Conservation (phyloP, 148 eudicot species). For the Camellia sinensis region DNA sequence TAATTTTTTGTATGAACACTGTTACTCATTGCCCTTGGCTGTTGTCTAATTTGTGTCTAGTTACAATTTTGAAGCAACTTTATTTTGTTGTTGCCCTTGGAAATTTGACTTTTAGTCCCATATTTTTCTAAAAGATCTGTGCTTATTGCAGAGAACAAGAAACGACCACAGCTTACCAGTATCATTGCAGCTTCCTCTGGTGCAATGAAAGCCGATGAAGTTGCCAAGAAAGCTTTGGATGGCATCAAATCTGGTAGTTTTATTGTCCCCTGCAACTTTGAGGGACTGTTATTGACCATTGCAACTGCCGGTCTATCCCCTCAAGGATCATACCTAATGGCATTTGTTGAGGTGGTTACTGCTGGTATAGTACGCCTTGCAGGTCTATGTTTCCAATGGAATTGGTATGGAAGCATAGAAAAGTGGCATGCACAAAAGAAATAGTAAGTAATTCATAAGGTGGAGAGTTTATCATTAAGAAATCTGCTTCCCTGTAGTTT, state of each 20-base stretch:
- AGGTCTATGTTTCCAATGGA: conserved; percentile 71
- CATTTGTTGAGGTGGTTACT: conserved; percentile 73
- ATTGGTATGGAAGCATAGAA: conserved; percentile 69
- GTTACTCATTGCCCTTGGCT: too few relatives aligned
- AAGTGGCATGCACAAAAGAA: conserved; percentile 58
- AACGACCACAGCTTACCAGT: conserved; percentile 60
- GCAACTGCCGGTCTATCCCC: conserved; percentile 90
- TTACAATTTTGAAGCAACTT: background rate
- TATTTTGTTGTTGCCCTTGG: background rate
- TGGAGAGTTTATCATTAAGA: background rate
- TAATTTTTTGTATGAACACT: too few relatives aligned
- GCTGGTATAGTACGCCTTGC: conserved; percentile 58
- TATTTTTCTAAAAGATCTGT: background rate
- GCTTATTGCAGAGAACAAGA: conserved; percentile 57
- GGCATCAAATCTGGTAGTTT: conserved; percentile 72
- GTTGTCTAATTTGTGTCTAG: too few relatives aligned
- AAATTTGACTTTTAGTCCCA: background rate
- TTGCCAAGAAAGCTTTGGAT: conserved; percentile 65
- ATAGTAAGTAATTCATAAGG: conserved; percentile 26
- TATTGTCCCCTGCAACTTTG: conserved; percentile 78
- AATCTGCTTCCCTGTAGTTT: background rate
- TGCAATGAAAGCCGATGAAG: conserved; percentile 81
- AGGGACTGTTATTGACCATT: conserved; percentile 56
- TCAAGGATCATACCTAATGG: conserved; percentile 77
- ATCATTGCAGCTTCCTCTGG: conserved; percentile 81